phyloP scores from a whole-genome alignment of 352 stramenopile species.

The Pythium apleroticum region DNA sequence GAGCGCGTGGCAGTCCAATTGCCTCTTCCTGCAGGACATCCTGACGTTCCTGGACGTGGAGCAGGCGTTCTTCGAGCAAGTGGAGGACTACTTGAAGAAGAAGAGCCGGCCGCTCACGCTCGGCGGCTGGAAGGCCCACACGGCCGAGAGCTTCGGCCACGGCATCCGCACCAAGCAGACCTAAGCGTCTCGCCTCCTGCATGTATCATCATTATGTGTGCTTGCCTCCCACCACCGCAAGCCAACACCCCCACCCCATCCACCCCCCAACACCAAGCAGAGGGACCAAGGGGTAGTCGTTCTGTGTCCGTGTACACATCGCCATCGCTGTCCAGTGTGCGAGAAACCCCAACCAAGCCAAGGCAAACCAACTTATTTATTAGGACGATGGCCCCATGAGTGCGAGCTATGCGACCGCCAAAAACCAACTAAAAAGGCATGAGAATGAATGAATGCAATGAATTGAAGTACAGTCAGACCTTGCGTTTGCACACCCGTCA shows the following conservation, averaged over 20 bases:
- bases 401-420: no score
- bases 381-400: background rate
- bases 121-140: slow-evolving; percentile 77
- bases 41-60: slow-evolving; percentile 78
- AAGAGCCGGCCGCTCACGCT: slow-evolving; percentile 73
- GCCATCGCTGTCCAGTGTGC: background rate
- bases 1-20: slow-evolving; percentile 62
- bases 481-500: no score
- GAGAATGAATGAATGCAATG: slow-evolving; percentile 25
- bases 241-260: background rate
- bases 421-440: background rate
- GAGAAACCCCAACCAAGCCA: background rate
- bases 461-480: slow-evolving; percentile 16
- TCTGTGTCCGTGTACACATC: slow-evolving; percentile 22
- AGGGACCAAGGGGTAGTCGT: slow-evolving; percentile 27
- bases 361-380: slow-evolving; percentile 11
- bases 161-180: slow-evolving; percentile 51
- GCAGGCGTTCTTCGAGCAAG: slow-evolving; percentile 66
- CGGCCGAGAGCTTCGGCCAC: slow-evolving; percentile 71
- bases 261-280: slow-evolving; percentile 7
- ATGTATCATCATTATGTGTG: slow-evolving; percentile 4
- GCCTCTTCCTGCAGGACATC: slow-evolving; percentile 80
- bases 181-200: slow-evolving; percentile 1
- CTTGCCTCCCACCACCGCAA: background rate
- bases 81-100: slow-evolving; percentile 60